A percentile compares a stretch with the other conserved stretches of the same genome.
Evolutionary conservation across 768 basidiomycete genomes (phyloP).

Genomic region (Ramaria rubella): DNA sequence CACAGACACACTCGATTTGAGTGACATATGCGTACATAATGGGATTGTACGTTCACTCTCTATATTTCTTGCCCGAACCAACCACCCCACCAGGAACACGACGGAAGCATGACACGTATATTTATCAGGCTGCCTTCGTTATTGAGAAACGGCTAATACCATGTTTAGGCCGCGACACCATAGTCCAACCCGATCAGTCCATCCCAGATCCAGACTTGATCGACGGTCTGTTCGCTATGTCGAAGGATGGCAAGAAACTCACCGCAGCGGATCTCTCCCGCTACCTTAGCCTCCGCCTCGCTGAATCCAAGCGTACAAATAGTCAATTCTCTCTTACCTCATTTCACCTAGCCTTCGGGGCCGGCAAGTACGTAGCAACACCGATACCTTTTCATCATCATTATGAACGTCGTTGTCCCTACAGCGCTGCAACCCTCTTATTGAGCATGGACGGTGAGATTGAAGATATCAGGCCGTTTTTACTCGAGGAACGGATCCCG

Average conservation of each 20-base stretch:
- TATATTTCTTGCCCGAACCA: neutral
- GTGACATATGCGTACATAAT: constrained; percentile 66
- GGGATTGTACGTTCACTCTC: constrained; percentile 39
- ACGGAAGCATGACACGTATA: constrained; percentile 12
- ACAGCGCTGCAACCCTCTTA: constrained; percentile 55
- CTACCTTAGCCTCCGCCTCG: constrained; percentile 53
- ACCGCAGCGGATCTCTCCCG: constrained; percentile 53
- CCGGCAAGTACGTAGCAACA: constrained; percentile 53
- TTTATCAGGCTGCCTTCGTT: neutral
- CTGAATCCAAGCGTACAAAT: constrained; percentile 47
- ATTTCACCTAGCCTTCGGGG: constrained; percentile 57
- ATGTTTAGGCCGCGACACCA: constrained; percentile 45
- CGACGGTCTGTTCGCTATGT: constrained; percentile 44
- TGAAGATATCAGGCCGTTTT: constrained; percentile 44
- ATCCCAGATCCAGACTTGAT: constrained; percentile 42
- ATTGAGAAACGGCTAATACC: neutral
- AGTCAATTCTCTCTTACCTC: constrained; percentile 45
- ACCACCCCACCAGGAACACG: constrained; percentile 9
- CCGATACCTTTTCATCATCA: neutral
- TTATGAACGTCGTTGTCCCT: constrained; percentile 2
- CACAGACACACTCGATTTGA: constrained; percentile 54
- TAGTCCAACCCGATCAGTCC: constrained; percentile 45
- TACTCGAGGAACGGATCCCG: constrained; percentile 66
- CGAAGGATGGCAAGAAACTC: constrained; percentile 51
- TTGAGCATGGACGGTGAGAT: constrained; percentile 61